Evolutionary conservation across 495 filamentous ascomycete genomes (phyloP), one percentile per base, ranked within the genome.

Genomic region (Aspergillus panamensis): DNA sequence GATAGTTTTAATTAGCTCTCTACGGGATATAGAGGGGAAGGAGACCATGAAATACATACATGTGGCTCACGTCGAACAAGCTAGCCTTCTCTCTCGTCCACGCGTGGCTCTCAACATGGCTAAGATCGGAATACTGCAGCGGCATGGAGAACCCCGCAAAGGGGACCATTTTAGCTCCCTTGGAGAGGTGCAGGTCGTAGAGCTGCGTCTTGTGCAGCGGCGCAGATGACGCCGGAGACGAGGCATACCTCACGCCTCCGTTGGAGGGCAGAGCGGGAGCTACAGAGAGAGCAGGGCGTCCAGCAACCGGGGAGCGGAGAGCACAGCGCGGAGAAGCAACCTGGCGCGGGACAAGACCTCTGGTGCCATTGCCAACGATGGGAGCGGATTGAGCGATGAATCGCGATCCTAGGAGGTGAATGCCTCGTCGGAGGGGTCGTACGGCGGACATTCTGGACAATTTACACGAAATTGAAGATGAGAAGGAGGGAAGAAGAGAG

Each of bases 71-170:
- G 69, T 98, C 94, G 66, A 98, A 98, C 60, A 98, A 73, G 59
- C 91, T 95, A 42, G 88, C 85, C 72, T 91, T 89, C 66, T 85
- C 81, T 35, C 95, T 80, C 9, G 94, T 96, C 84, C 90, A 96
- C 58, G 83, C 75, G 75, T 98, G 94, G 60, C 89, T 93, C 48
- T 88, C 85, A 50, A 80, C 79, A 61, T 96, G 83, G 66, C 83
- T 82, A 58, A 90, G 78, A 59, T 86, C 85, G 21, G 77, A 67
- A 74, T 97, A 98, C 62, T 92, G 87, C 25, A 98, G 83, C 16
- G 94, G 95, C 94, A 98, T 97, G 52, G 80, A 78, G 76, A 85
- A 97, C 60, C 92, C 92, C 54, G 88, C 93, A 68, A 96, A 98
- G n/a, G 90, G 90, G 53, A 97, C 92, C 86, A 98, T 96, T 74